Evolutionary conservation across 1,284 basidiomycete species (phyloP).

Genomic region (Kwoniella shivajii): DNA sequence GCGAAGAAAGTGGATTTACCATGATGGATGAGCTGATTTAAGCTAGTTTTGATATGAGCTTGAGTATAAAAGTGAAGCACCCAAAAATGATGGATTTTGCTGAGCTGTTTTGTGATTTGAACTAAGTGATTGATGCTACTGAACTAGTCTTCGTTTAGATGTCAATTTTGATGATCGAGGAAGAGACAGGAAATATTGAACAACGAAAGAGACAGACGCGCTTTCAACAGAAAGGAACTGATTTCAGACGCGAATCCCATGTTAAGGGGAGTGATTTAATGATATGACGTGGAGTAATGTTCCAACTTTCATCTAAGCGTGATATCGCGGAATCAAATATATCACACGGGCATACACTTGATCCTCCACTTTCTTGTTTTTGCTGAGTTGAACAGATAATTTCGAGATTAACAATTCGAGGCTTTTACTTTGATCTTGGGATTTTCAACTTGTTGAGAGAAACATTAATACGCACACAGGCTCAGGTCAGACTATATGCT

Average conservation of each 20-base stretch:
- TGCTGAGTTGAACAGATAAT: background rate
- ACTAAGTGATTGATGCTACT: background rate
- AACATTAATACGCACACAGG: background rate
- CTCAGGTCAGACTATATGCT: background rate
- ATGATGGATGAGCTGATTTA: background rate
- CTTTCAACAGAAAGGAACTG: background rate
- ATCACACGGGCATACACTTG: background rate
- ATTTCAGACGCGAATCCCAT: no score
- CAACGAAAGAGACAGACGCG: background rate
- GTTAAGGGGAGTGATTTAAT: background rate
- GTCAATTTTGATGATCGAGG: background rate
- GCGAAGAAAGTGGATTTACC: no score
- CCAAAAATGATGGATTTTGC: no score
- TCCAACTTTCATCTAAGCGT: background rate
- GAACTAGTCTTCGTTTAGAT: background rate
- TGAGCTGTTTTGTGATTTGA: background rate
- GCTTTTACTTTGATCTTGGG: no score
- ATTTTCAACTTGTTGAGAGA: background rate
- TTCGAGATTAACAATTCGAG: slow-evolving; percentile 2
- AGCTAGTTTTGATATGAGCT: no score
- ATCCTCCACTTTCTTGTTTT: no score
- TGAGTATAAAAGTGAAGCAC: no score
- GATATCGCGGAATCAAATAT: background rate
- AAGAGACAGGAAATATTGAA: slow-evolving; percentile 2
- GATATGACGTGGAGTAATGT: slow-evolving; percentile 16